Conservation (phyloP, 257 asterid species). For the Salvia miltiorrhiza region DNA sequence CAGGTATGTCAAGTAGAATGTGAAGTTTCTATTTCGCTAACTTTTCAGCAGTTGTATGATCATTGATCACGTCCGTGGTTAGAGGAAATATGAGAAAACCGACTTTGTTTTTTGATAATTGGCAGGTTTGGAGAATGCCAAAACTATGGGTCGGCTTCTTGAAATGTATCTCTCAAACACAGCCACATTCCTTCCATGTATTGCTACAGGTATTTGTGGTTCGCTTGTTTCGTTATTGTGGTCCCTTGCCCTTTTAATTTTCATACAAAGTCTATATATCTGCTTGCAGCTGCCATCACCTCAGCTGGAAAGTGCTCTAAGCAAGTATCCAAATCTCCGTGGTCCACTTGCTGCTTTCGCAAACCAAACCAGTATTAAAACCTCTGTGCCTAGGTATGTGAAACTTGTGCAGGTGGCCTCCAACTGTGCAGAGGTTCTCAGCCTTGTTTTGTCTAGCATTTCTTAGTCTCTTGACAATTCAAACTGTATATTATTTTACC, state of each 20-base stretch:
- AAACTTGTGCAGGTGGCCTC: constrained; percentile 3
- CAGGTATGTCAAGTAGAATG: constrained; percentile 51
- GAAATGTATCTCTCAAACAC: constrained; percentile 93
- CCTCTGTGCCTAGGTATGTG: constrained; percentile 75
- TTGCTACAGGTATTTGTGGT: constrained; percentile 62
- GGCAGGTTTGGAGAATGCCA: constrained; percentile 94
- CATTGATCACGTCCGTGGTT: not conserved
- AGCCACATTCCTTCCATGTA: constrained; percentile 88
- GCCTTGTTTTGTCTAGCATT: not conserved
- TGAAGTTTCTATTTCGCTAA: constrained; percentile 1
- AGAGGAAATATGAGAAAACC: not conserved
- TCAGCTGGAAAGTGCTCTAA: constrained; percentile 85
- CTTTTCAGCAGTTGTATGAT: not conserved
- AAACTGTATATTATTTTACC: not conserved
- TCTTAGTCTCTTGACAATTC: not conserved
- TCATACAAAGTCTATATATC: constrained; percentile 18
- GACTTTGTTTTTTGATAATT: constrained; percentile 25
- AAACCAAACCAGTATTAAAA: constrained; percentile 51
- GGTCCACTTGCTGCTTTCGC: constrained; percentile 66
- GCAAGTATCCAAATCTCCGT: constrained; percentile 78
- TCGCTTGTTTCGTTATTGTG: constrained; percentile 7
- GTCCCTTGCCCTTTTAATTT: not conserved
- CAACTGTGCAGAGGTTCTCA: not conserved
- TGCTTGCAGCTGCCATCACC: constrained; percentile 90
- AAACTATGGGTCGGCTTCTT: constrained; percentile 91